phyloP scores from a whole-genome alignment of 2,329 filamentous ascomycete genomes.

The Aureobasidium sp. region DNA sequence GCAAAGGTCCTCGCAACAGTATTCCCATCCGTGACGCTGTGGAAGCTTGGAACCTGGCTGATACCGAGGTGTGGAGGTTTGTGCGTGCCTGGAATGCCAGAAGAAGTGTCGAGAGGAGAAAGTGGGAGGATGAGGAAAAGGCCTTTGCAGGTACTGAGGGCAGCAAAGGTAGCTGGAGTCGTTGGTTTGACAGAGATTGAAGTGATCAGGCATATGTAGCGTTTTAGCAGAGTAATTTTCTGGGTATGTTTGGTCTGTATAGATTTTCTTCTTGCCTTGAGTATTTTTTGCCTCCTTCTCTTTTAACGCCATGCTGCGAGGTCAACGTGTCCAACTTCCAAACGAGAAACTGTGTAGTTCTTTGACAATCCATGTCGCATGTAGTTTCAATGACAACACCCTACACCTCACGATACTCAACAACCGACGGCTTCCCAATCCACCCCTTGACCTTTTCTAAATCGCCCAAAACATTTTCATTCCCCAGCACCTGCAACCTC shows the following conservation, averaged over 20 bases:
- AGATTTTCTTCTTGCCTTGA: not conserved
- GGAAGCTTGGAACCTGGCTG: constrained; percentile 52
- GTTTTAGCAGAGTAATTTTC: not conserved
- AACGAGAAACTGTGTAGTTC: too few relatives aligned
- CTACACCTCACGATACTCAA: not conserved
- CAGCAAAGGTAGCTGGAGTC: constrained; percentile 32
- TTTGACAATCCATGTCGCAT: too few relatives aligned
- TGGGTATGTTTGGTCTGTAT: not conserved
- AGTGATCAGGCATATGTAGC: not conserved
- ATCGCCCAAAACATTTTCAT: not conserved
- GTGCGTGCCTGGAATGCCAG: constrained; percentile 59
- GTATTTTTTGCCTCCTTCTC: not conserved
- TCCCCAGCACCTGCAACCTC: constrained; percentile 23
- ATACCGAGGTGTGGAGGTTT: constrained; percentile 72
- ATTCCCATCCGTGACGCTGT: constrained; percentile 30
- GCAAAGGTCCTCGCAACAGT: constrained; percentile 7
- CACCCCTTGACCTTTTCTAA: not conserved
- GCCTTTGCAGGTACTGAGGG: constrained; percentile 53
- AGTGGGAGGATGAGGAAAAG: constrained; percentile 64
- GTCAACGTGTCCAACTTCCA: too few relatives aligned
- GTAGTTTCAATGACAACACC: not conserved
- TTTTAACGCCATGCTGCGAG: too few relatives aligned
- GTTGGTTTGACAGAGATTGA: constrained; percentile 5
- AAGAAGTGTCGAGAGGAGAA: constrained; percentile 51
- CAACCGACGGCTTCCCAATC: not conserved